Evolutionary conservation across 441 rosid genomes (phyloP), one percentile per base, ranked within the genome.

Genomic region (Populus hybrid): DNA sequence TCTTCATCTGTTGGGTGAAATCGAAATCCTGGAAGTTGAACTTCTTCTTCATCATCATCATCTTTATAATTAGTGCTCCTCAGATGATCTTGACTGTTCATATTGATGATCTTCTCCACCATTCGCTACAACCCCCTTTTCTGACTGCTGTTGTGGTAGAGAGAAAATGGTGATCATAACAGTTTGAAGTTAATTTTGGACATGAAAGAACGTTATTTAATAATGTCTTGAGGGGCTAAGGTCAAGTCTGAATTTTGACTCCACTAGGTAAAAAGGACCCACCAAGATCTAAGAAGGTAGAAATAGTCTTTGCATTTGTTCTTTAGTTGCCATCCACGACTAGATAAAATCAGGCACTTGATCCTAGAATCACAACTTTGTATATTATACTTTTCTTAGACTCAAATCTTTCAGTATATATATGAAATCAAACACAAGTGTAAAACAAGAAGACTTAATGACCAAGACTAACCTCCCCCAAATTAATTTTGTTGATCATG

Each of bases 1-100:
- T 94, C 98, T 71, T 93, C 97, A 71, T 94, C 98, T 0, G 97
- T 94, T 0, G 98, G 98, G 74, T 92, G 94, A 76, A 94, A 94
- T 71, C 97, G 88, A 72, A 92, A 94, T 29, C 98, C 98, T 0
- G 98, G 98, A 78, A 92, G 92, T 24, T 68, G 33, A 76, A 75
- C 74, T 28, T 85, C 87, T 28, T 86, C 87, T 10, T 59, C 74
- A 2, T 26, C 72, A 69, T 38, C 66, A 45, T 59, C 36, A 7
- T 14, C 29, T 16, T 67, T 29, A 18, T 53, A 53, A 18, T 18
- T 6, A 18, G n/a, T 53, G 1, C 61, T 53, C n/a, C 61, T 53
- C n/a, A 53, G 2, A 53, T 53, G 61, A 53, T 18, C 61, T 53
- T 53, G 61, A 16, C 69, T 29, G 14, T 28, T 67, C 31, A 24